These are phyloP conservation scores for Zygosaccharomyces bailii DNA, from an alignment of 805 yeast genomes.

Conservation along the genomic window DNA sequence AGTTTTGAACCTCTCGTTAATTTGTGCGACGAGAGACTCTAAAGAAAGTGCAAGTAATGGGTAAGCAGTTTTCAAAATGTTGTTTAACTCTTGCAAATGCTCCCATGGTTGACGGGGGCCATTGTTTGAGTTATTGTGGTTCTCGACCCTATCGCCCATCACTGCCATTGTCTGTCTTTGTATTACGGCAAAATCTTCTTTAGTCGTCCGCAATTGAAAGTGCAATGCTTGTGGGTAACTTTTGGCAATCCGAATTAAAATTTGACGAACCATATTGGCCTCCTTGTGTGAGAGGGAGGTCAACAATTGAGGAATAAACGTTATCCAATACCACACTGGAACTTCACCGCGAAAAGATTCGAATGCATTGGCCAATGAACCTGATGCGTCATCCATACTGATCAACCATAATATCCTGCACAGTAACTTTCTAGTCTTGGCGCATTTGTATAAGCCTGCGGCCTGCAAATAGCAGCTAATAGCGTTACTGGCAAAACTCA, in stretches of 20 bases:
- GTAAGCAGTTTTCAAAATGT: slow-evolving; percentile 92
- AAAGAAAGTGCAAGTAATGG: slow-evolving; percentile 88
- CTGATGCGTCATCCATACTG: slow-evolving; percentile 81
- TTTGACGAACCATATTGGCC: slow-evolving; percentile 82
- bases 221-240: slow-evolving; percentile 96
- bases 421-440: slow-evolving; percentile 80
- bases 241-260: slow-evolving; percentile 88
- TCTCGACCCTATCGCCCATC: slow-evolving; percentile 32
- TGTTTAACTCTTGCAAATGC: slow-evolving; percentile 87
- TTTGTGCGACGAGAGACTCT: slow-evolving; percentile 94
- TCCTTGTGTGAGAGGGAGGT: slow-evolving; percentile 88
- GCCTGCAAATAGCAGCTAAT: slow-evolving; percentile 96
- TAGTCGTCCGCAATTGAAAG: slow-evolving; percentile 91
- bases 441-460: slow-evolving; percentile 90
- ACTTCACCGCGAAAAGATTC: slow-evolving; percentile 92
- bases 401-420: slow-evolving; percentile 93
- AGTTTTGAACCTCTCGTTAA: slow-evolving; percentile 87
- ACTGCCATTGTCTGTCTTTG: slow-evolving; percentile 69
- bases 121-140: slow-evolving; percentile 14
- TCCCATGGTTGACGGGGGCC: slow-evolving; percentile 83
- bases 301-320: slow-evolving; percentile 90
- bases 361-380: slow-evolving; percentile 79
- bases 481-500: slow-evolving; percentile 86
- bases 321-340: slow-evolving; percentile 99
- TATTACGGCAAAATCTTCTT: slow-evolving; percentile 85